phyloP scores from a whole-genome alignment of 2,329 filamentous ascomycete species.

The Cadophora malorum region DNA sequence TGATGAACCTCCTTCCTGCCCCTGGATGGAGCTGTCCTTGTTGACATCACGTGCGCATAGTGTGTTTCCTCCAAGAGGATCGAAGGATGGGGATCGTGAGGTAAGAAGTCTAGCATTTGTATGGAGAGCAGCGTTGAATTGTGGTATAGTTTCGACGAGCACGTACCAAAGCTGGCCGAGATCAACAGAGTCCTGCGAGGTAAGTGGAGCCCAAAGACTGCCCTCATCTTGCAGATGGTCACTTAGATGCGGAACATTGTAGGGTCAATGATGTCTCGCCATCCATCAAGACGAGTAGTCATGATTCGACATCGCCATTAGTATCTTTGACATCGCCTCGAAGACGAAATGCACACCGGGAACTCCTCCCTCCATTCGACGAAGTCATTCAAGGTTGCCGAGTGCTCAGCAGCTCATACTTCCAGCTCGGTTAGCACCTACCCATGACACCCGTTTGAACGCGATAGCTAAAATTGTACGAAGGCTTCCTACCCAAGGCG shows the following conservation, averaged over 20 bases:
- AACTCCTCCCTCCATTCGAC: slow-evolving; percentile 18
- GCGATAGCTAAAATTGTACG: not conserved
- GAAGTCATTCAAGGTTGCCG: slow-evolving; percentile 32
- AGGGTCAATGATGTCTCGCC: not conserved
- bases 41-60: slow-evolving; percentile 10
- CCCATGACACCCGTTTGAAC: too few relatives aligned
- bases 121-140: not conserved
- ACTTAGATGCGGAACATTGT: not conserved
- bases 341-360: slow-evolving; percentile 18
- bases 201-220: slow-evolving; percentile 1
- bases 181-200: not conserved
- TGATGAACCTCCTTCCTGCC: not conserved
- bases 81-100: slow-evolving; percentile 18
- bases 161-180: slow-evolving; percentile 1
- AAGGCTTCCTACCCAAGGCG: slow-evolving; percentile 61
- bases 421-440: slow-evolving; percentile 52
- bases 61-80: slow-evolving; percentile 4
- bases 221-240: not conserved
- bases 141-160: not conserved
- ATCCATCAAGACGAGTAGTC: not conserved
- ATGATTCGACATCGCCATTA: not conserved
- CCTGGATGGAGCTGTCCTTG: not conserved
- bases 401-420: slow-evolving; percentile 59
- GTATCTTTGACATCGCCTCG: not conserved
- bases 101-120: not conserved